Evolutionary conservation across 2,329 filamentous ascomycete species (phyloP).

Genomic region (Huntiella moniliformis): DNA sequence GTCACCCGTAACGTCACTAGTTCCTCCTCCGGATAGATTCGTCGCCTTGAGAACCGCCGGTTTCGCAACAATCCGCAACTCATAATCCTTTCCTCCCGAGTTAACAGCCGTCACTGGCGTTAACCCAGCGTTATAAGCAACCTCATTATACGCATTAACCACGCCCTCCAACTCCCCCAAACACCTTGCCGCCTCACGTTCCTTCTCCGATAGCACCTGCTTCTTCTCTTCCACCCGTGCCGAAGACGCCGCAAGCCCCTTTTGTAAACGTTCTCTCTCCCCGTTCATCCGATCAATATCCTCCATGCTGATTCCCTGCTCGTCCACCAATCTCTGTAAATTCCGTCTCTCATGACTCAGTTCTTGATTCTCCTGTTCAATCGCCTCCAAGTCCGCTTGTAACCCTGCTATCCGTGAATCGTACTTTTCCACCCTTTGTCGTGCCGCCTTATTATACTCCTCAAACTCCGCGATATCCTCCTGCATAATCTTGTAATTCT

Average conservation of each 20-base stretch:
- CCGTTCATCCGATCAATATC: constrained; percentile 99
- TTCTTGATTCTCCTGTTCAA: constrained; percentile 53
- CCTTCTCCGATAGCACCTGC: constrained; percentile 64
- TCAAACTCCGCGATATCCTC: constrained; percentile 92
- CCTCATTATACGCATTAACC: constrained; percentile 80
- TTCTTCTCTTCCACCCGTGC: constrained; percentile 70
- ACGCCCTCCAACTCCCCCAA: constrained; percentile 83
- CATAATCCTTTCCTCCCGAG: constrained; percentile 68
- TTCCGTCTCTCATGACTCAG: constrained; percentile 64
- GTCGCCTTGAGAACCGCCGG: constrained; percentile 59
- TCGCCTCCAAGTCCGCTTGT: constrained; percentile 71
- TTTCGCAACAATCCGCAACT: constrained; percentile 67
- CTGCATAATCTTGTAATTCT: constrained; percentile 82
- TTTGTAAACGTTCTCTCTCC: constrained; percentile 84
- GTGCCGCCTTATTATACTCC: constrained; percentile 72
- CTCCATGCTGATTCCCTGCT: constrained; percentile 86
- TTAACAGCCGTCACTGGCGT: constrained; percentile 74
- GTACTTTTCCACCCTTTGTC: constrained; percentile 77
- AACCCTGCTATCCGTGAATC: constrained; percentile 61
- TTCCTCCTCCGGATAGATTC: constrained; percentile 13
- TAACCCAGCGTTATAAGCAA: constrained; percentile 83
- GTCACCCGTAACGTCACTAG: not conserved
- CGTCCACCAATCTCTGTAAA: constrained; percentile 74
- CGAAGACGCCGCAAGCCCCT: constrained; percentile 59
- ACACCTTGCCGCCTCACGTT: constrained; percentile 66